Evolutionary conservation across 1,284 basidiomycete species (phyloP), one percentile per base, ranked within the genome.

Genomic region (Pascua guehoae): DNA sequence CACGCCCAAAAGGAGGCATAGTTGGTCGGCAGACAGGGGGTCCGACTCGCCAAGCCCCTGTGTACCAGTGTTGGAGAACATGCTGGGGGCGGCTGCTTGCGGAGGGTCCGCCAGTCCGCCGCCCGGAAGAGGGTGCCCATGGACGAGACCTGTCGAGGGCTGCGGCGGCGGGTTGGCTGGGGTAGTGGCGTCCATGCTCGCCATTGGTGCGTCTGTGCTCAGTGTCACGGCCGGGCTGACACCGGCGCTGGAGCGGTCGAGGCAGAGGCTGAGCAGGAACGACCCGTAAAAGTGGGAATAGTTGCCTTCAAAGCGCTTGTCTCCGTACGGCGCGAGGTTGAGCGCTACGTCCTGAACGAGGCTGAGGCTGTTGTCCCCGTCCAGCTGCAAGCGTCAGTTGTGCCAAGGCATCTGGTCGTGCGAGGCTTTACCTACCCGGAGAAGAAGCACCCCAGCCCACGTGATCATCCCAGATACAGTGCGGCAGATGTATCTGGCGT

Each of bases 271-370:
- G 16, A 54, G 53, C 1, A 54, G 47, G 47, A 54, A 54, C 12
- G 47, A 49, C 36, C 53, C 53, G 41, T 54, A 54, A 18, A 54
- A 54, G 32, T 54, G 53, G n/a, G 53, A 41, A 15, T 54, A 54
- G 36, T 36, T 54, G 14, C 38, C 38, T n/a, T 47, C 46, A 15
- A 38, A 47, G 14, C 46, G 46, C 15, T 37, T 37, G 17, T 48
- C 47, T 5, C 53, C 53, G 41, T 24, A 38, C 2, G 53, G 53
- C 12, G 53, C 53, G 47, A 54, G 48, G 36, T 36, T 14, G n/a
- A 54, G 53, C 2, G 53, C 53, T 9, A 54, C 36, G 32, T 43
- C 41, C 12, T 41, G 47, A 2, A 54, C 41, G 36, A 54, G 53
- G 12, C 16, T 8, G n/a, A 17, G 11, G 41, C 36, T 49, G 3